Evolutionary conservation across 2,329 filamentous ascomycete species (phyloP), one percentile per base, ranked within the genome.

Genomic region (Diaporthe sp.): DNA sequence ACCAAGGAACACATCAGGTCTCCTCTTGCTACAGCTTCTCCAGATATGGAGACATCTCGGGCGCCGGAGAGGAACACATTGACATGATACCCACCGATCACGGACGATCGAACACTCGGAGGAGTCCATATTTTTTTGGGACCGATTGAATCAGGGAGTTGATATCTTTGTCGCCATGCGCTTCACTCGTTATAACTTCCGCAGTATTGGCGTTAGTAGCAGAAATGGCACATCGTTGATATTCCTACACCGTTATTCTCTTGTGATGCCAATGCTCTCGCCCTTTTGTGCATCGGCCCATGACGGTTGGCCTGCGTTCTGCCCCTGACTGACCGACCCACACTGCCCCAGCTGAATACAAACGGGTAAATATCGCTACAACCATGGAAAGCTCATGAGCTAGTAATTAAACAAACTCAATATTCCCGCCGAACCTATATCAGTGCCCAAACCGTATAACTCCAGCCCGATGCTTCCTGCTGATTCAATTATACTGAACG

Each of bases 21-120:
- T 76, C 68, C 60, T 72, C 75, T 71, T 70, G 71, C 61, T n/a
- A 67, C 51, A 68, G 57, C 65, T 55, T 70, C 74, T 73, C 61
- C 71, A 75, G 73, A 73, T 70, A 72, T 68, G 58, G 73, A 76
- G 73, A 55, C 61, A 67, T 72, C 68, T 76, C 74, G 73, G 75
- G 68, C 67, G 37, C 49, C 65, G 49, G 60, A 57, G 71, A 72
- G 73, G 61, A 49, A 68, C 68, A 71, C 55, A 58, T 75, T 46
- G 75, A 75, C 70, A 72, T 75, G 68, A 75, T 72, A 72, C 68
- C 68, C 61, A 70, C 62, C 68, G 61, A 72, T 71, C 68, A 53
- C 49, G 55, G 25, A 65, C 55, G 71, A 73, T 72, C 60, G 51
- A 55, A 51, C n/a, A 31, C 73, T 53, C 44, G 44, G 73, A 68